Conservation (phyloP, 2,329 filamentous ascomycete species). For the Truncatella angustata region DNA sequence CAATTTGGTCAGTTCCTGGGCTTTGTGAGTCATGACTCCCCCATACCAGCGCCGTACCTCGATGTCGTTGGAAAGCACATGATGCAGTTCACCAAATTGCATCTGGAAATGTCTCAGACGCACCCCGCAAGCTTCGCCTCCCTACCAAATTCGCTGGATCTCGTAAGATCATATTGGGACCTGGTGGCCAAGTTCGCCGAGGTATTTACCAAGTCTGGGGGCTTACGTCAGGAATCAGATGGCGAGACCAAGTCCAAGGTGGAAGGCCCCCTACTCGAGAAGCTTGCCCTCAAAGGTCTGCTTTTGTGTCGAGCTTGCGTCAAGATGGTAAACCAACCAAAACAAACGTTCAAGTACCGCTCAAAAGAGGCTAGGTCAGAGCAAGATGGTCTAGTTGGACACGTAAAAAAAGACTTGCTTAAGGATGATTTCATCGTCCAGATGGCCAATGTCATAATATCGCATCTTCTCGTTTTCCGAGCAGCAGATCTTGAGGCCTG, state of each 20-base stretch:
- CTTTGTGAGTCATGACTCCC: slow-evolving; percentile 57
- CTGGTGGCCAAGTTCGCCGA: slow-evolving; percentile 76
- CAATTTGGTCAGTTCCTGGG: slow-evolving; percentile 77
- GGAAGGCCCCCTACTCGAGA: slow-evolving; percentile 69
- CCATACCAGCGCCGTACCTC: slow-evolving; percentile 51
- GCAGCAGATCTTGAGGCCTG: slow-evolving; percentile 83
- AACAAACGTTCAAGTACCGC: slow-evolving; percentile 81
- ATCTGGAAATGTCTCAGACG: slow-evolving; percentile 76
- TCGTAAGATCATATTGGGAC: slow-evolving; percentile 83
- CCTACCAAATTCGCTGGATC: slow-evolving; percentile 73
- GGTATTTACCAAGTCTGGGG: slow-evolving; percentile 62
- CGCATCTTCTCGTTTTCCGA: slow-evolving; percentile 84
- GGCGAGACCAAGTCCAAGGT: slow-evolving; percentile 43
- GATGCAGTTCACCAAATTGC: slow-evolving; percentile 86
- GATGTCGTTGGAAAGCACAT: slow-evolving; percentile 79
- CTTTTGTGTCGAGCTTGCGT: slow-evolving; percentile 79
- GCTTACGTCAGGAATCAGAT: slow-evolving; percentile 44
- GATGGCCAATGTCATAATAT: slow-evolving; percentile 82
- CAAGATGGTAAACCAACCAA: slow-evolving; percentile 78
- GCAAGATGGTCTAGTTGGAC: slow-evolving; percentile 64
- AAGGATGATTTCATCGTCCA: slow-evolving; percentile 74
- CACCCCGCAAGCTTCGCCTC: slow-evolving; percentile 82
- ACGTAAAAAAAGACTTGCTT: slow-evolving; percentile 73
- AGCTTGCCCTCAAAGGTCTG: slow-evolving; percentile 78
- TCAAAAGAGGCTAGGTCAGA: slow-evolving; percentile 73